These are phyloP conservation scores for Petunia secreta DNA, from an alignment of 257 asterid species.

Conservation along the genomic window DNA sequence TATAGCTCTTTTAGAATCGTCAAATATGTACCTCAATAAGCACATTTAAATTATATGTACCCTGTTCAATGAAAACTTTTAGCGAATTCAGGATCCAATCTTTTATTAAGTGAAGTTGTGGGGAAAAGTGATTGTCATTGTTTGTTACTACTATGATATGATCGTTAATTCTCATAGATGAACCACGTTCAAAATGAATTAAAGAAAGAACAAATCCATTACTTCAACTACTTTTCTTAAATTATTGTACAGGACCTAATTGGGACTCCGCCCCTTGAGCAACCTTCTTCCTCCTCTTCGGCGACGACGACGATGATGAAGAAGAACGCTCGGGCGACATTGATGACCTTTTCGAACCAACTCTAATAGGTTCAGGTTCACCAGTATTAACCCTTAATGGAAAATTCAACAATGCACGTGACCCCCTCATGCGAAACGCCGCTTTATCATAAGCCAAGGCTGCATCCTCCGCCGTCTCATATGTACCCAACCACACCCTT, in stretches of 20 bases:
- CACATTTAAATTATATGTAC: too few relatives aligned
- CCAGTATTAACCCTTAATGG: conserved; percentile 47
- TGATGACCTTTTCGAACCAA: conserved; percentile 31
- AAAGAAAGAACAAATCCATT: too few relatives aligned
- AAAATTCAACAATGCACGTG: conserved; percentile 52
- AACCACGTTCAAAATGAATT: too few relatives aligned
- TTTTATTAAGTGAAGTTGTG: too few relatives aligned
- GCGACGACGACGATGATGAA: conserved; percentile 21
- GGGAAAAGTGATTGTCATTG: too few relatives aligned
- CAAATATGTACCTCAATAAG: too few relatives aligned
- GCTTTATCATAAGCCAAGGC: conserved; percentile 54
- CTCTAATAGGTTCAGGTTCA: conserved; percentile 51
- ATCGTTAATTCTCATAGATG: too few relatives aligned
- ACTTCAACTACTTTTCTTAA: too few relatives aligned
- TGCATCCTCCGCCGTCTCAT: conserved; percentile 53
- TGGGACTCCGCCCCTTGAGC: background rate
- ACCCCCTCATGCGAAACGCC: conserved; percentile 51
- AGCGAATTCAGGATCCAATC: too few relatives aligned
- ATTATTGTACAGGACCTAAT: background rate
- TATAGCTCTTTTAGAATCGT: too few relatives aligned
- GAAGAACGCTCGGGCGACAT: conserved; percentile 23
- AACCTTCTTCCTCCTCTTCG: conserved; percentile 37
- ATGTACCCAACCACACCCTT: conserved; percentile 52
- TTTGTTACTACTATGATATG: too few relatives aligned
- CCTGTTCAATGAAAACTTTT: too few relatives aligned